Conservation (phyloP, 2,329 filamentous ascomycete genomes). For the Epichloe gansuensis region DNA sequence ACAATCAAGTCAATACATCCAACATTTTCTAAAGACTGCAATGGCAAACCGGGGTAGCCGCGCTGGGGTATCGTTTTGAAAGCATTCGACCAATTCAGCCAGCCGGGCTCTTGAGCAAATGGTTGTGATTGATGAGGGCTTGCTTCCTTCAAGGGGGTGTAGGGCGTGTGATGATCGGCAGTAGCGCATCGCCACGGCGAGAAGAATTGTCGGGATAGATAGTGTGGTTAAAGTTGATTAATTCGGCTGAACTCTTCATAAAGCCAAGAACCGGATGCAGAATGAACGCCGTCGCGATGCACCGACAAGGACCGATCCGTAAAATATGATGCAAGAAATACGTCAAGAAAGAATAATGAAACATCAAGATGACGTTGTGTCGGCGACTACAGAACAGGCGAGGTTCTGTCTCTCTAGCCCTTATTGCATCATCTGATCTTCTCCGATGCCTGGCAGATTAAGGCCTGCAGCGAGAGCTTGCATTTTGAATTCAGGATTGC, state of each 20-base stretch:
- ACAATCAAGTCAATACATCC: not conserved
- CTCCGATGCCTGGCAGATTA: constrained; percentile 29
- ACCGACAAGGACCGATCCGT: not conserved
- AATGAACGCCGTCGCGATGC: constrained; percentile 7
- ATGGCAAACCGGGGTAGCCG: not conserved
- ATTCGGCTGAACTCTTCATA: not conserved
- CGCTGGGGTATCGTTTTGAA: constrained; percentile 3
- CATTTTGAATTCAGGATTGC: constrained; percentile 64
- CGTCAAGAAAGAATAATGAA: not conserved
- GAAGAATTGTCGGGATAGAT: not conserved
- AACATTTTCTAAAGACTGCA: not conserved
- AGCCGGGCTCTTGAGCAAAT: not conserved
- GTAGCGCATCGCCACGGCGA: not conserved
- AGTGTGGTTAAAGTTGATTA: not conserved
- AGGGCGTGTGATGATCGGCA: not conserved
- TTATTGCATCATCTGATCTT: constrained; percentile 29
- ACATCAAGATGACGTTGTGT: not conserved
- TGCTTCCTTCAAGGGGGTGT: too few relatives aligned
- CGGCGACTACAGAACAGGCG: not conserved
- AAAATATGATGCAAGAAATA: not conserved
- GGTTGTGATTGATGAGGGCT: not conserved
- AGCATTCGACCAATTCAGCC: not conserved
- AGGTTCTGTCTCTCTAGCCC: not conserved
- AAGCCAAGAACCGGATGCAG: constrained; percentile 1
- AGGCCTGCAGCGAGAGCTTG: constrained; percentile 32